Evolutionary conservation across 768 basidiomycete species (phyloP).

Genomic region (Lactarius pseudohatsudake): DNA sequence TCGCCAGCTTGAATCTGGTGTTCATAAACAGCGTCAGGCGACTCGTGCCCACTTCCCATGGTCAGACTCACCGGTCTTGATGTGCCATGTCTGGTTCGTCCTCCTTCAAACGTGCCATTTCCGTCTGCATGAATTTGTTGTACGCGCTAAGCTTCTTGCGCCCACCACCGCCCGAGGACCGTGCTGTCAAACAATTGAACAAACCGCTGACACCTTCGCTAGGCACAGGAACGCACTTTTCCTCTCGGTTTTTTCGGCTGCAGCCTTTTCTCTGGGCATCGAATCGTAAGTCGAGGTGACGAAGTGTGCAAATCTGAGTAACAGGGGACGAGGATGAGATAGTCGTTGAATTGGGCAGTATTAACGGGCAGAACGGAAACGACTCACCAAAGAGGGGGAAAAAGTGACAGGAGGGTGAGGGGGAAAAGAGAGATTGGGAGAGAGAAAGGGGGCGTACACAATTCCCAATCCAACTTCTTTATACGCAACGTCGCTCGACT

Average conservation of each 20-base stretch:
- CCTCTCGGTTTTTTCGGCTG: conserved; percentile 29
- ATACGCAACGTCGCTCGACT: conserved; percentile 21
- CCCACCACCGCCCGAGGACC: conserved; percentile 51
- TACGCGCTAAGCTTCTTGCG: conserved; percentile 68
- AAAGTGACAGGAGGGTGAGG: conserved; percentile 8
- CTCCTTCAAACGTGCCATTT: conserved; percentile 78
- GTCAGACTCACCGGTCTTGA: conserved; percentile 60
- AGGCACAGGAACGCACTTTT: conserved; percentile 21
- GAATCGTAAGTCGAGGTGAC: conserved; percentile 3
- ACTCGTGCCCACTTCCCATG: conserved; percentile 2
- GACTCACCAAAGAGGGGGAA: conserved; percentile 7
- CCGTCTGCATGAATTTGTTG: conserved; percentile 79
- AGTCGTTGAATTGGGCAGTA: neutral
- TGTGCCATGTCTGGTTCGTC: conserved; percentile 69
- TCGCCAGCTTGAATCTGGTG: conserved; percentile 67
- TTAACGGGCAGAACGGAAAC: neutral
- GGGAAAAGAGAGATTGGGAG: conserved; percentile 31
- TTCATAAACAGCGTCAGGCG: conserved; percentile 25
- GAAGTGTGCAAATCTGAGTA: conserved; percentile 3
- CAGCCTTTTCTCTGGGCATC: conserved; percentile 29
- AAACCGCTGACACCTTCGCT: conserved; percentile 1
- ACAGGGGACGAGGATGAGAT: neutral
- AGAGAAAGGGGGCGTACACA: conserved; percentile 32
- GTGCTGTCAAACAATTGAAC: conserved; percentile 39
- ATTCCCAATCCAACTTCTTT: conserved; percentile 25